These are phyloP conservation scores for Epichloe aotearoae DNA, from an alignment of 2,329 filamentous ascomycete species.

Conservation along the genomic window DNA sequence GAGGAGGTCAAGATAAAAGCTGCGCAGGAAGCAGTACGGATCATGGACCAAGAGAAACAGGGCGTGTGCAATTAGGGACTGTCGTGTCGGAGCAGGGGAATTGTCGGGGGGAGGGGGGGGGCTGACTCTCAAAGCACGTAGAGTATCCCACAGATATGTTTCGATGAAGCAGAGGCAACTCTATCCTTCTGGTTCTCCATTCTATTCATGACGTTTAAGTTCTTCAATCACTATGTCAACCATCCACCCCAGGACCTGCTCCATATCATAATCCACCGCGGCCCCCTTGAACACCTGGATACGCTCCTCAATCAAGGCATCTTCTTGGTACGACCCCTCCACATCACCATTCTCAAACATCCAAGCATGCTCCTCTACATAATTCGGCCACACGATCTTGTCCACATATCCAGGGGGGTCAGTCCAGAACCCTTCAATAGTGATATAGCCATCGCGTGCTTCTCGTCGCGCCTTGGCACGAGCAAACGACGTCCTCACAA, in stretches of 20 bases:
- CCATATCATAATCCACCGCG: conserved; percentile 43
- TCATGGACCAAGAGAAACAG: conserved; percentile 16
- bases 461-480: conserved; percentile 53
- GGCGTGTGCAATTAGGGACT: background rate
- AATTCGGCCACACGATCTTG: conserved; percentile 91
- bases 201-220: conserved; percentile 19
- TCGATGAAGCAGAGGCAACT: background rate
- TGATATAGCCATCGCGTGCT: conserved; percentile 63
- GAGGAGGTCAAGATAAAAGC: conserved; percentile 44
- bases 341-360: conserved; percentile 62
- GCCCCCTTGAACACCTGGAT: conserved; percentile 36
- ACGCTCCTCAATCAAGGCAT: conserved; percentile 28
- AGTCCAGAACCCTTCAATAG: conserved; percentile 81
- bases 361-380: conserved; percentile 68
- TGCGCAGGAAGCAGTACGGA: conserved; percentile 35
- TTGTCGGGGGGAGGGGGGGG: background rate
- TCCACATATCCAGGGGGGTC: conserved; percentile 93
- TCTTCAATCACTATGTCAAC: conserved; percentile 45
- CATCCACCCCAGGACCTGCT: conserved; percentile 52
- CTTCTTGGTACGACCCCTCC: conserved; percentile 37
- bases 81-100: background rate
- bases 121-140: background rate
- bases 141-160: background rate
- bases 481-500: conserved; percentile 56
- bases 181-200: background rate